Evolutionary conservation across 2,329 filamentous ascomycete species (phyloP).

Genomic region (Chrysosporium queenslandicum): DNA sequence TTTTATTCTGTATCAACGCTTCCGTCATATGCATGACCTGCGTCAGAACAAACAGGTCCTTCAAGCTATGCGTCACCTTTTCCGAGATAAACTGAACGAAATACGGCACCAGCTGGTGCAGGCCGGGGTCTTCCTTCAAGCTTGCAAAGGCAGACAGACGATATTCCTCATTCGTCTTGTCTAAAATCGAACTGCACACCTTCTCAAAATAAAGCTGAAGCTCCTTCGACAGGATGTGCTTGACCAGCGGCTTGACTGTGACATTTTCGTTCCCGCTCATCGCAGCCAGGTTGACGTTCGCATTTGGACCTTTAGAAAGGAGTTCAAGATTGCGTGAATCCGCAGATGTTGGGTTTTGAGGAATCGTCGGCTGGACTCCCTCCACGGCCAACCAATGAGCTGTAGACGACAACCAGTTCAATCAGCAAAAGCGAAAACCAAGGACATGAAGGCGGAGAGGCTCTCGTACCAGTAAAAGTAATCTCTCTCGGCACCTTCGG

Average conservation of each 20-base stretch:
- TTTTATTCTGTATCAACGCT: conserved; percentile 72
- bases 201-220: conserved; percentile 95
- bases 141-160: conserved; percentile 77
- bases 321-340: conserved; percentile 78
- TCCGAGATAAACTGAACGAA: conserved; percentile 93
- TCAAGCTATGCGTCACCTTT: conserved; percentile 86
- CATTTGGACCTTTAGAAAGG: conserved; percentile 77
- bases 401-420: conserved; percentile 30
- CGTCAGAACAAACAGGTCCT: conserved; percentile 76
- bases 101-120: conserved; percentile 93
- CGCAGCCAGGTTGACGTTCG: conserved; percentile 74
- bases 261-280: conserved; percentile 75
- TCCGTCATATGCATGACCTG: conserved; percentile 88
- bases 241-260: conserved; percentile 78
- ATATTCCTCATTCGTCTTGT: conserved; percentile 73
- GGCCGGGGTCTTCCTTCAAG: conserved; percentile 75
- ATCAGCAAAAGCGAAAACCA: neutral
- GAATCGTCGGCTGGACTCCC: conserved; percentile 91
- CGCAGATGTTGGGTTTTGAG: conserved; percentile 82
- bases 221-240: conserved; percentile 93
- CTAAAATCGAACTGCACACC: conserved; percentile 76
- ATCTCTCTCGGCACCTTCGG: conserved; percentile 92
- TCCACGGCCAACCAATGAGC: conserved; percentile 97
- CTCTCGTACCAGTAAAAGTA: conserved; percentile 66
- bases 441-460: neutral